These are phyloP conservation scores for Casuarina glauca DNA, from an alignment of 306 rosid genomes.

Conservation along the genomic window DNA sequence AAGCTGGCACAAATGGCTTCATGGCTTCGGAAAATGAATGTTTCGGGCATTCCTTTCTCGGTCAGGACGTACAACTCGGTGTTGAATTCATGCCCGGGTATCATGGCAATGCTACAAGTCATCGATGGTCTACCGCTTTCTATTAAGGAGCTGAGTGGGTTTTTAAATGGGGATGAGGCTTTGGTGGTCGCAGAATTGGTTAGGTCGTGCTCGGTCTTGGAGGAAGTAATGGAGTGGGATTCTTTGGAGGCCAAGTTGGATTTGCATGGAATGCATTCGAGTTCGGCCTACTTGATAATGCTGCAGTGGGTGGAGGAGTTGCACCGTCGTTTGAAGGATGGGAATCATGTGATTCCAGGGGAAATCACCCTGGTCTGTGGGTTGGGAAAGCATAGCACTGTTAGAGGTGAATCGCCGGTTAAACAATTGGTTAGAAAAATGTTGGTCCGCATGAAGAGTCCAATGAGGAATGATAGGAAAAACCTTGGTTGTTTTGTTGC, in stretches of 20 bases:
- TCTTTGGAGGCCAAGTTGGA: constrained; percentile 71
- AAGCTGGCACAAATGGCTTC: constrained; percentile 56
- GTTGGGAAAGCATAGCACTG: constrained; percentile 74
- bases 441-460: constrained; percentile 58
- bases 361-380: constrained; percentile 66
- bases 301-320: constrained; percentile 75
- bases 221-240: constrained; percentile 66
- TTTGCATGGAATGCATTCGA: constrained; percentile 75
- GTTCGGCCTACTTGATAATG: constrained; percentile 63
- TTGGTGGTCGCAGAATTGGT: constrained; percentile 60
- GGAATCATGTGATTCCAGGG: constrained; percentile 30
- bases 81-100: constrained; percentile 54
- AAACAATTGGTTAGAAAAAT: constrained; percentile 65
- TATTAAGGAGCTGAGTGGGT: constrained; percentile 37
- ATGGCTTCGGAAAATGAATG: constrained; percentile 68
- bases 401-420: constrained; percentile 66
- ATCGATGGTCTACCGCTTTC: constrained; percentile 43
- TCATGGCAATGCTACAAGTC: constrained; percentile 46
- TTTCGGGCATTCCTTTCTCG: constrained; percentile 45
- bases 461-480: constrained; percentile 62
- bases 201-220: constrained; percentile 42
- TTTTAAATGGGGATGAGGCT: constrained; percentile 59
- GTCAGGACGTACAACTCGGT: constrained; percentile 72
- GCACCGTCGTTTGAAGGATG: constrained; percentile 38
- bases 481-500: constrained; percentile 74